Percentiles rank a stretch among this genome's conserved stretches.
Evolutionary conservation across 352 stramenopile species (phyloP).

Genomic region (Pythium dissimile): DNA sequence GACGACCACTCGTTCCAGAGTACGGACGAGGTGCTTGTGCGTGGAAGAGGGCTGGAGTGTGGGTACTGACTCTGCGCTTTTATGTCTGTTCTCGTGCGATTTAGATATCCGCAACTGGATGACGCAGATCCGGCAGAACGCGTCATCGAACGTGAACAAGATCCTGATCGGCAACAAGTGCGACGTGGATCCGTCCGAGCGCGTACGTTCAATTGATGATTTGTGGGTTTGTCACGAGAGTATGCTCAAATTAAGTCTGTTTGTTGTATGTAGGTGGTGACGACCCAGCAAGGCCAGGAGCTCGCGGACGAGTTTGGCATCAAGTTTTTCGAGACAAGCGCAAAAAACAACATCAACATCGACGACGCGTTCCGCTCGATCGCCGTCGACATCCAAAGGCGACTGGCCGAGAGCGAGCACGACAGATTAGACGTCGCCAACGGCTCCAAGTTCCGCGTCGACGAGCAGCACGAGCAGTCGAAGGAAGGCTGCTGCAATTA

Average conservation of each 20-base stretch:
- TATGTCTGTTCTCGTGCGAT: not conserved
- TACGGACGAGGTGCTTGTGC: slow-evolving; percentile 26
- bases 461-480: slow-evolving; percentile 70
- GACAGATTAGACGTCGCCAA: slow-evolving; percentile 89
- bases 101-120: slow-evolving; percentile 90
- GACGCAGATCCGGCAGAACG: slow-evolving; percentile 95
- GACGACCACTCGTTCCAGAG: slow-evolving; percentile 91
- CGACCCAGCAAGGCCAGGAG: slow-evolving; percentile 90
- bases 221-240: not conserved
- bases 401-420: slow-evolving; percentile 80
- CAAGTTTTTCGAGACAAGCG: slow-evolving; percentile 94
- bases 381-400: slow-evolving; percentile 88
- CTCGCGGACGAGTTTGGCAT: slow-evolving; percentile 93
- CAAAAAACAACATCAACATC: slow-evolving; percentile 93
- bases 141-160: slow-evolving; percentile 99
- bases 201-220: slow-evolving; percentile 52
- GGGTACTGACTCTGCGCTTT: no score
- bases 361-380: slow-evolving; percentile 87
- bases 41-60: no score
- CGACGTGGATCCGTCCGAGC: slow-evolving; percentile 95
- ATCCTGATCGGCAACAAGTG: slow-evolving; percentile 99
- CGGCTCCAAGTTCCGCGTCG: slow-evolving; percentile 80
- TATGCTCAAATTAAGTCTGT: not conserved
- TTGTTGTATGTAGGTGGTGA: slow-evolving; percentile 69
- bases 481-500: slow-evolving; percentile 83